These are phyloP conservation scores for Suillus alpinus DNA, from an alignment of 768 basidiomycete species.

Conservation along the genomic window DNA sequence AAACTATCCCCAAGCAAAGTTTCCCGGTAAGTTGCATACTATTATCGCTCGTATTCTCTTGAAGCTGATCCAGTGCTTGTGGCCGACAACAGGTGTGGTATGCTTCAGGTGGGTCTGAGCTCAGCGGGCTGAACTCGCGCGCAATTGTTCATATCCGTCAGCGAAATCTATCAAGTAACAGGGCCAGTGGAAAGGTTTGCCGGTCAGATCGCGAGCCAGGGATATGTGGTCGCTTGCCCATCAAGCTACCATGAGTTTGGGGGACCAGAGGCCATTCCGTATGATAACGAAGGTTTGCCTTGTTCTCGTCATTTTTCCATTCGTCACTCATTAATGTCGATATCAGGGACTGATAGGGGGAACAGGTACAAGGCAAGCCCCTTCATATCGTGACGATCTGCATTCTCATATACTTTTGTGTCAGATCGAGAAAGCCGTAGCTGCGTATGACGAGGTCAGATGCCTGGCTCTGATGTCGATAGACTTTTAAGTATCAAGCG, in stretches of 20 bases:
- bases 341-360: constrained; percentile 79
- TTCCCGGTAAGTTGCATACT: constrained; percentile 57
- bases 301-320: constrained; percentile 2
- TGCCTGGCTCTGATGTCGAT: not conserved
- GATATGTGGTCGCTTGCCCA: constrained; percentile 80
- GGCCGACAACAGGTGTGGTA: constrained; percentile 56
- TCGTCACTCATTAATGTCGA: not conserved
- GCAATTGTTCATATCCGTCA: constrained; percentile 25
- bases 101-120: constrained; percentile 61
- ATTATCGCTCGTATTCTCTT: not conserved
- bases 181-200: constrained; percentile 94
- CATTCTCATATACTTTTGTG: constrained; percentile 6
- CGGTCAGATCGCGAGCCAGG: constrained; percentile 83
- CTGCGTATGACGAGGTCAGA: constrained; percentile 82
- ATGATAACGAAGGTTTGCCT: constrained; percentile 72
- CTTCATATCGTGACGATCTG: not conserved
- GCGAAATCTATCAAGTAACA: constrained; percentile 96
- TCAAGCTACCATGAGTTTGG: constrained; percentile 92
- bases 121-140: not conserved
- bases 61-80: not conserved
- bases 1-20: constrained; percentile 86
- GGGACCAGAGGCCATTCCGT: constrained; percentile 83
- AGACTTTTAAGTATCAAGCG: not conserved
- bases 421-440: constrained; percentile 84
- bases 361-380: constrained; percentile 79